Evolutionary conservation across 202 grass and related monocot genomes (phyloP), one percentile per base, ranked within the genome.

Genomic region (Schoenoplectus triqueter): DNA sequence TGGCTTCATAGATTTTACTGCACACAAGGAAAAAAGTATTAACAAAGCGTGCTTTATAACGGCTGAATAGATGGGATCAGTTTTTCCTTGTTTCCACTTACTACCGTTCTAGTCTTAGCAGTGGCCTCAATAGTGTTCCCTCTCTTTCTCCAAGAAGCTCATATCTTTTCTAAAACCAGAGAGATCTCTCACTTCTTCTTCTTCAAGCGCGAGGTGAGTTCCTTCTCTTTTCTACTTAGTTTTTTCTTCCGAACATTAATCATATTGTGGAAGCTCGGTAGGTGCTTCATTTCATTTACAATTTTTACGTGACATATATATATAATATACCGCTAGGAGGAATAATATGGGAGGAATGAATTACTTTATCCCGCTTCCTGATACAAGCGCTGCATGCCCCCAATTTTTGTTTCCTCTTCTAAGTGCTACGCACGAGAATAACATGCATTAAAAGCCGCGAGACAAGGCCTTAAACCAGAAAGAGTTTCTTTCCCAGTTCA

Each of bases 371-470:
- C 31, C 31, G 31, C 31, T 31, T 31, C 31, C 31, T 31, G 31
- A 31, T 31, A 31, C 31, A 31, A 31, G 31, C 31, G 31, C 31
- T 31, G 19, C 10, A 40, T 66, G 52, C 17, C 42, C 49, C 10
- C 20, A 69, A 49, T 82, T 48, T 45, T 66, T 52, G 14, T 49
- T 39, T 82, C 62, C 46, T 82, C 59, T 81, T 50, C 62, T 48
- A 69, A 69, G 60, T 47, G 41, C 61, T 81, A 47, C 63, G 54
- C 60, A 81, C 60, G 40, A 81, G 79, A 81, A 64, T 81, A 84
- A 66, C 66, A 84, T 70, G 31, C 81, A 71, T 84, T 71, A 84
- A 84, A 84, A 84, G 81, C 63, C 6, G 17, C 62, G 19, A 55
- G 55, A 61, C 73, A 3, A 54, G n/a, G 21, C 72, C 44, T 21